phyloP scores from a whole-genome alignment of 306 rosid species.

The Quillaja saponaria region DNA sequence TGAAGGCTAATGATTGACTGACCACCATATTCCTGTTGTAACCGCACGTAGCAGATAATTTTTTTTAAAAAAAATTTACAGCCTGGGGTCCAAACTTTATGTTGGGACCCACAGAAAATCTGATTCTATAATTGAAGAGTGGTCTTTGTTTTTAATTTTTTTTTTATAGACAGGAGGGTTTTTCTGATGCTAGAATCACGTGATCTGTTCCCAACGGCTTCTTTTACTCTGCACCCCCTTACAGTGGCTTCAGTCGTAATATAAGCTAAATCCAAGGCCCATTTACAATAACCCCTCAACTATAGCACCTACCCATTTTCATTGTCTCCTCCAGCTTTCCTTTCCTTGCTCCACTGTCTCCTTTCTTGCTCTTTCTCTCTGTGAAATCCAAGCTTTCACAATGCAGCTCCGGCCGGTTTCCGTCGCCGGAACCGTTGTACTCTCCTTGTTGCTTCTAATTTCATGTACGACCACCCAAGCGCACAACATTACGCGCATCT shows the following conservation, averaged over 20 bases:
- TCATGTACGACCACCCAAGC: constrained; percentile 24
- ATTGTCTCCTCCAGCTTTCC: background rate
- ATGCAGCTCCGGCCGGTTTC: constrained; percentile 41
- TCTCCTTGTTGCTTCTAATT: constrained; percentile 31
- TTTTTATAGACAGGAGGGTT: background rate
- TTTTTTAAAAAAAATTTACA: background rate
- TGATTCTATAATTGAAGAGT: constrained; percentile 33
- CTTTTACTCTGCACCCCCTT: background rate
- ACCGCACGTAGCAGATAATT: constrained; percentile 17
- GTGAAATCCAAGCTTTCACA: constrained; percentile 10
- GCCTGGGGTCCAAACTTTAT: background rate
- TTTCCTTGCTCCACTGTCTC: background rate
- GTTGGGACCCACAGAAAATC: constrained; percentile 11
- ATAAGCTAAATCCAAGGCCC: constrained; percentile 26
- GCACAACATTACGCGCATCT: constrained; percentile 66
- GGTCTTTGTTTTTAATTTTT: constrained; percentile 9
- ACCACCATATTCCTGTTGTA: background rate
- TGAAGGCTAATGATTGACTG: constrained; percentile 8
- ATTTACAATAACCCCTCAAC: background rate
- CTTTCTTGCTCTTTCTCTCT: background rate
- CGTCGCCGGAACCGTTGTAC: constrained; percentile 12
- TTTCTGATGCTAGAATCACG: constrained; percentile 41
- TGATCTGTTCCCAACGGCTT: constrained; percentile 32
- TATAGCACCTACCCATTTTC: background rate
- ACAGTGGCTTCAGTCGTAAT: constrained; percentile 49